Evolutionary conservation across 1,284 basidiomycete genomes (phyloP), one percentile per base, ranked within the genome.

Genomic region (Irpex sp.): DNA sequence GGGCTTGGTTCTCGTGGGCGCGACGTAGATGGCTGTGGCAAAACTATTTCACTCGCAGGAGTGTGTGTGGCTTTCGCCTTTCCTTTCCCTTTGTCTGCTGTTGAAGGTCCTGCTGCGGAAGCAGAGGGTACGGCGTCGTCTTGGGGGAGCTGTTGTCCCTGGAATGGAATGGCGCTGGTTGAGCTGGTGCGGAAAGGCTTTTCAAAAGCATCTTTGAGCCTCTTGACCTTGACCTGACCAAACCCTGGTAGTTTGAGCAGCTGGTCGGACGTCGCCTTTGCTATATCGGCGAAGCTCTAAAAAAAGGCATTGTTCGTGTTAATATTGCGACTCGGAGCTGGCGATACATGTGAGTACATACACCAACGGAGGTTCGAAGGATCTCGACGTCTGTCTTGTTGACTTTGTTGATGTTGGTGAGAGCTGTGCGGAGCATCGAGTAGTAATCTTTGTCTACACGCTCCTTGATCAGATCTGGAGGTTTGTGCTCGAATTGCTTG

Each of bases 371-470:
- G 0, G 90, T 89, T n/a, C 91, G 83, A 28, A 99, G 77, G 1
- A 96, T 97, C 73, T 95, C 87, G 0, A 96, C 94, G 70, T 99
- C 97, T 0, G 96, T 98, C 79, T 96, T 98, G 77, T 99, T 99
- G 61, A 99, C 90, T 67, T 93, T 95, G 69, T 86, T 90, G 65
- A 98, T 91, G 66, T 86, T 88, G 0, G 96, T 99, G 39, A 99
- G 78, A 0, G 93, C 85, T n/a, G 87, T 85, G 47, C 91, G 90
- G 12, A 98, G 76, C 68, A 94, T 83, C 5, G 92, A 86, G 63
- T 83, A 75, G 70, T 97, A 95, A 67, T 93, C 91, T 67, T 96
- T 93, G 71, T 95, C 93, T 5, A 93, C 80, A 28, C 93, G 87
- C 72, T 98, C 96, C 73, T 96, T 96, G 76, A 99, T 96, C 66